These are phyloP conservation scores for Kodamaea restingae DNA, from an alignment of 805 yeast species.

Conservation along the genomic window DNA sequence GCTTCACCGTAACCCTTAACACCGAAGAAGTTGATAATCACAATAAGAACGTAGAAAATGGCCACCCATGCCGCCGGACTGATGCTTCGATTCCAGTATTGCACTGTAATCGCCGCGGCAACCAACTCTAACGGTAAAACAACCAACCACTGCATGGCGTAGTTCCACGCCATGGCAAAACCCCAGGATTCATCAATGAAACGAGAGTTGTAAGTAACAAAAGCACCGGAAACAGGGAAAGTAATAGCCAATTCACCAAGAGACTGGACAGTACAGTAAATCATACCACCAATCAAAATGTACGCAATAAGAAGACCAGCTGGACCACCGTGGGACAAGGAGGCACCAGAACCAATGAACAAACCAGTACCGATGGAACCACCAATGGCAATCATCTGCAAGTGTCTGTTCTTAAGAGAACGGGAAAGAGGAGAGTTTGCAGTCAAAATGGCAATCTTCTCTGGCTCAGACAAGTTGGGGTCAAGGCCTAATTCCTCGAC, in stretches of 20 bases:
- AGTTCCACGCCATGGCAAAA: conserved; percentile 71
- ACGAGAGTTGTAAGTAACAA: conserved; percentile 57
- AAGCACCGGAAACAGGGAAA: conserved; percentile 40
- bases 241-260: conserved; percentile 46
- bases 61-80: conserved; percentile 57
- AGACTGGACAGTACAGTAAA: conserved; percentile 38
- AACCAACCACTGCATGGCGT: conserved; percentile 61
- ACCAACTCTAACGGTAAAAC: conserved; percentile 64
- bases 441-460: conserved; percentile 45
- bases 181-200: conserved; percentile 65
- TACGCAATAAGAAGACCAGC: conserved; percentile 45
- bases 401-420: conserved; percentile 57
- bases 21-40: conserved; percentile 47
- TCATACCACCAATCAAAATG: conserved; percentile 33
- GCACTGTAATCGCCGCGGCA: conserved; percentile 55
- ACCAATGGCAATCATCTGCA: conserved; percentile 80
- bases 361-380: conserved; percentile 84
- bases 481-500: conserved; percentile 40
- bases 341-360: conserved; percentile 67
- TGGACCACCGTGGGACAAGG: conserved; percentile 69
- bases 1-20: conserved; percentile 60
- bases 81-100: conserved; percentile 47
- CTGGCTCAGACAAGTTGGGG: conserved; percentile 41
- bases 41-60: conserved; percentile 50
- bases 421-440: conserved; percentile 46